Evolutionary conservation across 2,329 filamentous ascomycete species (phyloP), one percentile per base, ranked within the genome.

Genomic region (Rhexocercosporidium sp.): DNA sequence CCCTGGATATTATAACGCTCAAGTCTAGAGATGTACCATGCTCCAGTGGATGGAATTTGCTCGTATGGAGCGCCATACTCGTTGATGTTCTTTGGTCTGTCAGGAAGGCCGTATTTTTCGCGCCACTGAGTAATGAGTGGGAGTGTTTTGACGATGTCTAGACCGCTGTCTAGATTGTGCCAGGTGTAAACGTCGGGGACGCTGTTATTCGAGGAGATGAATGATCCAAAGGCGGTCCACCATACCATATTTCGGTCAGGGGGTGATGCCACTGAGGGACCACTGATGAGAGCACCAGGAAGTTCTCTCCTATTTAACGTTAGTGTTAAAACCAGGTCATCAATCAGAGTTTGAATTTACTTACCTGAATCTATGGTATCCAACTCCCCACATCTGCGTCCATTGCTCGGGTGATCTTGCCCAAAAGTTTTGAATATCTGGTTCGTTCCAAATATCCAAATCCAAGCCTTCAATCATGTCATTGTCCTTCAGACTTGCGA

Each of bases 361-460:
- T 3, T 56, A 56, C 53, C 53, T 56, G 53, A 56, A 56, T 39
- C 53, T 56, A 11, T 49, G 41, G 46, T 79, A 72, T 2, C 78
- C 76, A 20, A 74, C 75, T 25, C 74, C 74, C 72, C 79, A 83
- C 31, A 81, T 70, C 39, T 81, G 72, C 5, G 83, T 66, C 65
- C 75, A 84, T 66, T 84, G 82, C 14, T 75, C 34, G 66, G 77
- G 76, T 1, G 69, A 56, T 3, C 81, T 75, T 4, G 65, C 59
- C 77, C 82, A 84, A 46, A 71, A 73, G 5, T 14, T 46, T n/a
- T 69, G 59, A 18, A 74, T 29, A 65, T 86, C 83, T 0, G 84
- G 82, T 73, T 86, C 84, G 62, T 86, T 86, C 84, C 84, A 86
- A 37, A 85, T 80, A 57, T 86, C 84, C 3, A 81, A 73, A 0